phyloP scores from a whole-genome alignment of 345 rosid genomes.

The Citrus maxima region DNA sequence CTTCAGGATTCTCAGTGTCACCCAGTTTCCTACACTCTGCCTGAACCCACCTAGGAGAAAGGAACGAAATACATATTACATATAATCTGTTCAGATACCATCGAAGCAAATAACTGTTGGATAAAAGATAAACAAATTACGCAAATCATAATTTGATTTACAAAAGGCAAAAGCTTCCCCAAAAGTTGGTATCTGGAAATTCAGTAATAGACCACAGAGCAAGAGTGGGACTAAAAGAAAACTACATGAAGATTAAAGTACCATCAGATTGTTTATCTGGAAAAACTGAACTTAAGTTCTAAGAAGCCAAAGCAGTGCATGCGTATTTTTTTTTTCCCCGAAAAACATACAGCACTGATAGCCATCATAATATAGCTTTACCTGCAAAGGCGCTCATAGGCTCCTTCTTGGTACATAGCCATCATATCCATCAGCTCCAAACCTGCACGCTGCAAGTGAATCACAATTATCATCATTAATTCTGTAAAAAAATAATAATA shows the following conservation, averaged over 20 bases:
- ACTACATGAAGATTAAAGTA: too few species aligned
- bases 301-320: background rate
- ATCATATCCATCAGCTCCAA: constrained; percentile 99
- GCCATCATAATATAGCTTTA: constrained; percentile 14
- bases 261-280: background rate
- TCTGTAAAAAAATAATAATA: background rate
- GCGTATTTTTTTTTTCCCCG: background rate
- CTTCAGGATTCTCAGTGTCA: constrained; percentile 93
- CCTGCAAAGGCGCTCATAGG: constrained; percentile 98
- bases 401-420: constrained; percentile 99
- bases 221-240: background rate
- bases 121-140: background rate
- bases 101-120: background rate
- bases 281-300: background rate
- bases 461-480: background rate
- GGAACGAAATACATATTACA: background rate
- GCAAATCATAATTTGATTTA: background rate
- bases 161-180: background rate
- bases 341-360: background rate
- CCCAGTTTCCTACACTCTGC: constrained; percentile 96
- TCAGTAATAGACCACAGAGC: background rate
- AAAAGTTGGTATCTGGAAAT: background rate
- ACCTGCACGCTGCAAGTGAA: constrained; percentile 84
- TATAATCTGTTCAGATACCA: background rate
- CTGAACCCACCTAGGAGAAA: constrained; percentile 90